Evolutionary conservation across 2,329 filamentous ascomycete genomes (phyloP), one percentile per base, ranked within the genome.

Genomic region (Fusarium goolgardi): DNA sequence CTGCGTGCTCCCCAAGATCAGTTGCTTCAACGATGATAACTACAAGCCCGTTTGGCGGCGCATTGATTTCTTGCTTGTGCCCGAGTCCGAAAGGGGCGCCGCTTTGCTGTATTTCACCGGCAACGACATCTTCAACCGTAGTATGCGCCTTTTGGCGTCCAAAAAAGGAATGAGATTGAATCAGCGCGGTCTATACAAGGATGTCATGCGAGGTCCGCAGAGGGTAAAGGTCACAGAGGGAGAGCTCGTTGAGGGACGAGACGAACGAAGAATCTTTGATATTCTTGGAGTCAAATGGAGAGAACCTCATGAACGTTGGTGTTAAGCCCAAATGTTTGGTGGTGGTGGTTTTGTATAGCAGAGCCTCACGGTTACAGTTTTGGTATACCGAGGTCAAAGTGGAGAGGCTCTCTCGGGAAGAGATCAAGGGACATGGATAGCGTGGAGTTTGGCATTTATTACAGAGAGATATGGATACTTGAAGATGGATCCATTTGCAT

Each of bases 61-160:
- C 3, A 90, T 97, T 63, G 94, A 97, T 75, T 86, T 97, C 21
- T 81, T 97, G 2, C 85, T 96, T 6, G 94, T 97, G 1, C 94
- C 94, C 0, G 89, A 89, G 70, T 82, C 86, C 3, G 90, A 97
- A 77, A 84, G 93, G 51, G 95, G 95, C 2, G 94, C 92, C 0
- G 94, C 94, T 1, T 77, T 97, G 64, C 86, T 97, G n/a, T 97
- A 97, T 75, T 98, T 97, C 75, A 97, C 95, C 0, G 95, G 95
- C 1, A 96, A 97, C 71, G 94, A 97, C 75, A 91, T 97, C 34
- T 97, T 97, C 81, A 97, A 97, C 77, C 84, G 94, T 18, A 96
- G 92, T 74, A 87, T 97, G 77, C 82, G 95, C 67, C 79, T 96
- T 18, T 78, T 97, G 67, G 93, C 94, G 16, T 87, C 88, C 39